Evolutionary conservation across 2,329 filamentous ascomycete genomes (phyloP).

Genomic region (Ophiostoma ulmi): DNA sequence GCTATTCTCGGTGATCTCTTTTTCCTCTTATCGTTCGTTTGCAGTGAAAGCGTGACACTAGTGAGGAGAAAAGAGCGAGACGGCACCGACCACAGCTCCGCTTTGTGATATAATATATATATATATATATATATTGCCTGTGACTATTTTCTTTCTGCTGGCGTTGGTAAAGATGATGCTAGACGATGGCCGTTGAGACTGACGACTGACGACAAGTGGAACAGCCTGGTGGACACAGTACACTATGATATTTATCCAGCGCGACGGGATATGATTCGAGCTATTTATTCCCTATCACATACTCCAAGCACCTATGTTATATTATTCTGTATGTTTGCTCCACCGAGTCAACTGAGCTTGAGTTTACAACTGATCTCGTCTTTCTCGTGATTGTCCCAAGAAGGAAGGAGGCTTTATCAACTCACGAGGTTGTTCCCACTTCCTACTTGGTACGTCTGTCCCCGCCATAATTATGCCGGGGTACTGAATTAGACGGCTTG

Average conservation of each 20-base stretch:
- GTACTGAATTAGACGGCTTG: not conserved
- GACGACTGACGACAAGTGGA: not conserved
- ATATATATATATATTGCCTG: too few relatives aligned
- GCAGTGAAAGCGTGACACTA: not conserved
- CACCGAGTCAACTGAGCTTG: not conserved
- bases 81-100: not conserved
- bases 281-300: not conserved
- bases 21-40: conserved; percentile 7
- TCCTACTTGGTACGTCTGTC: not conserved
- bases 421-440: conserved; percentile 4
- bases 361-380: not conserved
- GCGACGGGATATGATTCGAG: not conserved
- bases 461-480: conserved; percentile 4
- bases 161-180: not conserved
- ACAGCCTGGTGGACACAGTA: not conserved
- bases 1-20: not conserved
- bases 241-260: not conserved
- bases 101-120: not conserved
- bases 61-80: not conserved
- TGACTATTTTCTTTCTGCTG: not conserved
- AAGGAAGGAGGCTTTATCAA: conserved; percentile 8
- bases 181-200: not conserved
- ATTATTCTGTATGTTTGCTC: not conserved
- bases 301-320: not conserved
- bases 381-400: conserved; percentile 2